Conservation (phyloP, 2,329 filamentous ascomycete species). For the Colletotrichum limetticola region DNA sequence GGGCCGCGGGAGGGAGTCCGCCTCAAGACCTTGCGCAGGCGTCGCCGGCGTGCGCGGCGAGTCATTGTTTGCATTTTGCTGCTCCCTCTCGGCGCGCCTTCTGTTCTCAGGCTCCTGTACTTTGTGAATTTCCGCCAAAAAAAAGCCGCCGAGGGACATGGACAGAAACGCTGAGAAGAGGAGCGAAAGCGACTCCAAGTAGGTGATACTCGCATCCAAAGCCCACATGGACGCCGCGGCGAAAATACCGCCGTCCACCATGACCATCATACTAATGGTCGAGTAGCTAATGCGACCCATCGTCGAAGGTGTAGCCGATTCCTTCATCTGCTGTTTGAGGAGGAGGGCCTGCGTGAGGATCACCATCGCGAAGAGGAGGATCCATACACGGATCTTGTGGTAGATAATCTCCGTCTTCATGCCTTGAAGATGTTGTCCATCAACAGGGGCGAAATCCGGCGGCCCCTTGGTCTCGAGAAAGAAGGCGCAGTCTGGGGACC, state of each 20-base stretch:
- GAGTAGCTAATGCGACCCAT: slow-evolving; percentile 74
- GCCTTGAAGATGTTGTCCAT: slow-evolving; percentile 67
- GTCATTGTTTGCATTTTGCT: slow-evolving; percentile 38
- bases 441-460: slow-evolving; percentile 61
- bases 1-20: slow-evolving; percentile 51
- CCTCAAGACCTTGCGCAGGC: slow-evolving; percentile 40
- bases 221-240: slow-evolving; percentile 66
- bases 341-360: slow-evolving; percentile 71
- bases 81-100: slow-evolving; percentile 50
- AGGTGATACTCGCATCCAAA: slow-evolving; percentile 64
- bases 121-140: slow-evolving; percentile 69
- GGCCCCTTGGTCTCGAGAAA: slow-evolving; percentile 74
- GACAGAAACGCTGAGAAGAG: slow-evolving; percentile 64
- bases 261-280: slow-evolving; percentile 69
- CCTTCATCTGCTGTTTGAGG: slow-evolving; percentile 72
- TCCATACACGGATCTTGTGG: slow-evolving; percentile 67
- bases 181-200: slow-evolving; percentile 66
- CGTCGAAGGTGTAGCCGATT: slow-evolving; percentile 75
- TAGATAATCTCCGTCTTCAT: slow-evolving; percentile 71
- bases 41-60: slow-evolving; percentile 40
- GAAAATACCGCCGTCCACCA: slow-evolving; percentile 71
- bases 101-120: slow-evolving; percentile 67
- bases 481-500: slow-evolving; percentile 75
- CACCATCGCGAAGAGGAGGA: slow-evolving; percentile 66
- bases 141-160: slow-evolving; percentile 66